Base-by-base conservation (phyloP, 108 stramenopile species). In the Stephanodiscus triporus region DNA sequence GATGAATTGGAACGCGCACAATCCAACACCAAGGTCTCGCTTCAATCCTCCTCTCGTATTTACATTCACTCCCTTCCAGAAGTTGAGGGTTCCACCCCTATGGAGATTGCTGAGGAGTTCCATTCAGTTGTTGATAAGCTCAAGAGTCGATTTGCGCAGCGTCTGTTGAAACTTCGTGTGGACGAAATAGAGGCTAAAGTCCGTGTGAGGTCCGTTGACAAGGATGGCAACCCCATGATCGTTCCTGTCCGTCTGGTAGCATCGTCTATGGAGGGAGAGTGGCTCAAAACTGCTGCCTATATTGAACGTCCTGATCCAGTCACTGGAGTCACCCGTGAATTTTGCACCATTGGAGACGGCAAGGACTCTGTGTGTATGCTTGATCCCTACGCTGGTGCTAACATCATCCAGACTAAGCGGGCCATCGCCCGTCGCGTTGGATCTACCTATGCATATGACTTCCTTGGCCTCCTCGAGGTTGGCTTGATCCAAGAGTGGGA, bases 101-200 rank as follows among this genome's bases (percentile, higher is more conserved):
- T 80, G 34, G 83, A 94, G 61, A 70, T 94, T 72, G 91, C 90
- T 13, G 58, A 61, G 30, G 68, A 76, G 58, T 96, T 95, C 86
- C 68, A 85, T 54, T 20, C 70, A 0, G 81, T 92, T 45, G 87
- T 97, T 66, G 91, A 89, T 27, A 38, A 70, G 38, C 81, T 96
- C 53, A 90, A 96, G 89, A 88, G 90, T 57, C 63, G 76, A 59
- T 86, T 95, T 70, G 97, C 98, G 14, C 78, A 78, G 29, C 94
- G 98, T 43, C 85, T 98, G 36, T 81, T 97, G 65, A 97, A 97
- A 77, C 88, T 97, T n/a, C 88, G 91, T 60, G 96, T 98, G 26
- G 98, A 98, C 78, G 98, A 98, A 77, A 97, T 98, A 68, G 98
- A 98, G 86, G 94, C 97, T 66, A 97, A 97, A 83, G 83, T 97